A percentile compares a stretch with the other conserved stretches of the same genome.
Conservation (phyloP, 768 basidiomycete species). For the Leucosporidium yakuticum region DNA sequence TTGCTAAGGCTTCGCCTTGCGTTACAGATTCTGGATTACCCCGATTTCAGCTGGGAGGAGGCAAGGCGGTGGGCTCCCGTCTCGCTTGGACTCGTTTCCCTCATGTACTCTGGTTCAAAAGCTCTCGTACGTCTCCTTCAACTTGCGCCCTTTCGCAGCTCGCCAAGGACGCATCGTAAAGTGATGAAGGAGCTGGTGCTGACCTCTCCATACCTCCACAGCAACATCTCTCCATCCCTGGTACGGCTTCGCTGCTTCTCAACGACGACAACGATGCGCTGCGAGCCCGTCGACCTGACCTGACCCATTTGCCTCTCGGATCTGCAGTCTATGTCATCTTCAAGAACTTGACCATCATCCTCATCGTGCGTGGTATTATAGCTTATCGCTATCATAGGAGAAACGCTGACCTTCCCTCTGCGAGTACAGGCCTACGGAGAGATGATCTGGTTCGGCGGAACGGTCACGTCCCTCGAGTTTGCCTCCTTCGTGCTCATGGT, state of each 20-base stretch:
- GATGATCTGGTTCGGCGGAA: constrained; percentile 91
- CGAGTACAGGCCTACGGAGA: constrained; percentile 67
- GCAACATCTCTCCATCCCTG: no score
- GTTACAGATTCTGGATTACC: constrained; percentile 65
- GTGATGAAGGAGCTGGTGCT: no score
- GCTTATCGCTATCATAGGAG: background rate
- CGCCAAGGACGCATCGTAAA: no score
- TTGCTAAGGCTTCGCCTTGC: background rate
- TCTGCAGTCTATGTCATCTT: constrained; percentile 80
- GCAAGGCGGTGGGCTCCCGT: constrained; percentile 93
- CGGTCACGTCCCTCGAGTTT: constrained; percentile 78
- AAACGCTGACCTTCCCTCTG: background rate
- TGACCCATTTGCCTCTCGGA: constrained; percentile 47
- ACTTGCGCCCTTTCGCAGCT: no score
- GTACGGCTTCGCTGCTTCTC: constrained; percentile 77
- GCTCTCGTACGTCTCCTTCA: constrained; percentile 63
- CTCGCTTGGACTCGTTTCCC: constrained; percentile 78
- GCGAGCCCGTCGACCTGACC: background rate
- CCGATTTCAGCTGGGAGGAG: constrained; percentile 72
- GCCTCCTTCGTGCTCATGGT: constrained; percentile 92
- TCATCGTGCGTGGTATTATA: constrained; percentile 54
- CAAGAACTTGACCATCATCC: constrained; percentile 97
- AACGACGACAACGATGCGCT: constrained; percentile 41
- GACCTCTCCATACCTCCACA: background rate
- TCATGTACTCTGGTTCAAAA: constrained; percentile 98